Evolutionary conservation across 2,329 filamentous ascomycete species (phyloP), one percentile per base, ranked within the genome.

Genomic region (Arthrobotrys entomopaga): DNA sequence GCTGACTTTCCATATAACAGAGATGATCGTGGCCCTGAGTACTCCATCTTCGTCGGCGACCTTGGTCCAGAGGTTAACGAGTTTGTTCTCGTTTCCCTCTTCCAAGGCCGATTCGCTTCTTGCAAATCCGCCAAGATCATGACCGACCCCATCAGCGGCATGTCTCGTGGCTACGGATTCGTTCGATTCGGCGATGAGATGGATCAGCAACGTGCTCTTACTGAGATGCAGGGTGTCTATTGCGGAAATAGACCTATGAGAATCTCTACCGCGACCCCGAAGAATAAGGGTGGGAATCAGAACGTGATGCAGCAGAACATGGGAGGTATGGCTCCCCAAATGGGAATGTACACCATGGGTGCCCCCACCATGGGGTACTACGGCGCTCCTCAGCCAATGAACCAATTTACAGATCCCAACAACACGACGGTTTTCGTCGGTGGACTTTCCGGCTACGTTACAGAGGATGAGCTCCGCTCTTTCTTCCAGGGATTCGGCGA

Each of bases 111-210:
- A 76, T 99, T 96, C 86, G 91, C 91, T 0, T 96, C 93, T 7
- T 98, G 94, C 91, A 98, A 98, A 86, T 97, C 93, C 42, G 95
- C 95, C 80, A 99, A 99, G 87, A 99, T 99, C 83, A 99, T 99
- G 95, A 97, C 94, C 75, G 95, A 99, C 80, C 94, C 95, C 75
- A 95, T 98, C 83, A 96, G 91, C 77, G 95, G 95, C 79, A 94
- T 98, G 87, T 97, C 93, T 77, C 93, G 95, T 77, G 95, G 95
- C 66, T 99, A 99, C 80, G 95, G 95, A 53, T 99, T 99, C 80
- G 95, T 99, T 61, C 92, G 95, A 78, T 99, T 99, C 85, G 92
- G 92, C 60, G 92, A 96, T 78, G 94, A 98, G 85, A 88, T 89
- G 78, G 95, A 99, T 80, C 94, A 98, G 85, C 94, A 99, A 85